Evolutionary conservation across 805 yeast species (phyloP).

Genomic region (Sporopachydermia quercuum): DNA sequence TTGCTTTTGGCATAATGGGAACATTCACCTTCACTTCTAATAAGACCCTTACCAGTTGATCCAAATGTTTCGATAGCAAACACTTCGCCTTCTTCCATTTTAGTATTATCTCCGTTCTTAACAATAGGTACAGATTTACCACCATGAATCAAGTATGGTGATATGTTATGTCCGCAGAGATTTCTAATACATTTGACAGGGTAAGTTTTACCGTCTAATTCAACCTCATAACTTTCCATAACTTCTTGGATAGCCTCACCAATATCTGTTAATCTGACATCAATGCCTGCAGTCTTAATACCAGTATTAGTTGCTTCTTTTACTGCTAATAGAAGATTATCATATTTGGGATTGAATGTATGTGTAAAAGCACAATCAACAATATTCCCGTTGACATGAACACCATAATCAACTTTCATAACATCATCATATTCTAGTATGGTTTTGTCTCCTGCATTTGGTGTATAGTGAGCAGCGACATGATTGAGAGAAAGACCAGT

Average conservation of each 20-base stretch:
- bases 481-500: constrained; percentile 92
- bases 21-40: constrained; percentile 75
- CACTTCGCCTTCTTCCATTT: constrained; percentile 98
- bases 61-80: constrained; percentile 98
- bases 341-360: constrained; percentile 75
- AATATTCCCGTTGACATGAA: constrained; percentile 87
- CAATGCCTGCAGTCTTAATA: constrained; percentile 84
- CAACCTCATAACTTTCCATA: constrained; percentile 93
- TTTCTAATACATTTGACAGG: constrained; percentile 86
- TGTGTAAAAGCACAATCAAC: constrained; percentile 92
- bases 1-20: constrained; percentile 74
- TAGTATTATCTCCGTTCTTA: constrained; percentile 81
- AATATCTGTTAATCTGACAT: constrained; percentile 85
- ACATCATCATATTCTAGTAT: constrained; percentile 78
- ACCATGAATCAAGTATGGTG: constrained; percentile 73
- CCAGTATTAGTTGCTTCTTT: constrained; percentile 91
- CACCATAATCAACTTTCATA: constrained; percentile 94
- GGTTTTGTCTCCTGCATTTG: constrained; percentile 85
- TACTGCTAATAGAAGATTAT: constrained; percentile 69
- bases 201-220: constrained; percentile 68
- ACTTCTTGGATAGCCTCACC: constrained; percentile 95
- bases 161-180: constrained; percentile 88
- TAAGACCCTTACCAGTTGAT: constrained; percentile 89
- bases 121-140: constrained; percentile 97
- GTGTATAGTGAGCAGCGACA: constrained; percentile 96